Evolutionary conservation across 441 rosid genomes (phyloP).

Genomic region (Gossypium davidsonii): DNA sequence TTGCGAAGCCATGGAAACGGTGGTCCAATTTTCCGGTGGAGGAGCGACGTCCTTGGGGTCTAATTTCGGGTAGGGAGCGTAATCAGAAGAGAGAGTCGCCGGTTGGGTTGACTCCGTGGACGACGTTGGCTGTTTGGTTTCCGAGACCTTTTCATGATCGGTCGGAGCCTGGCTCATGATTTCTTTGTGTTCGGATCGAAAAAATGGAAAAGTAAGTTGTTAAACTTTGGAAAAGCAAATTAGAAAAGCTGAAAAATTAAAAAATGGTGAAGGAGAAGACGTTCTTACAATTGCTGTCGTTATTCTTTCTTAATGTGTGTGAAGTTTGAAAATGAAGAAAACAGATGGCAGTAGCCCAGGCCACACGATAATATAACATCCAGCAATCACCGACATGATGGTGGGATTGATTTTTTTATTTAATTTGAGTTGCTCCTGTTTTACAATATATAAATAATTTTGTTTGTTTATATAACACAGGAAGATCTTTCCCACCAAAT

Average conservation of each 20-base stretch:
- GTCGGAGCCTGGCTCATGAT: slow-evolving; percentile 19
- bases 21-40: slow-evolving; percentile 43
- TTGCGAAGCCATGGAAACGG: slow-evolving; percentile 23
- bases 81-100: slow-evolving; percentile 45
- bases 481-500: too few relatives aligned
- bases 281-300: too few relatives aligned
- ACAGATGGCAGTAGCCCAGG: neutral
- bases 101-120: slow-evolving; percentile 18
- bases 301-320: too few relatives aligned
- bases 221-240: neutral
- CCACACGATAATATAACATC: neutral
- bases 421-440: too few relatives aligned
- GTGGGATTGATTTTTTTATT: neutral
- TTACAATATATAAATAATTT: too few relatives aligned
- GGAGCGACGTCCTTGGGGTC: slow-evolving; percentile 68
- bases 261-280: neutral
- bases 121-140: slow-evolving; percentile 3
- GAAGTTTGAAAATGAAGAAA: neutral
- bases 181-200: neutral
- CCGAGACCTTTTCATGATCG: slow-evolving; percentile 10
- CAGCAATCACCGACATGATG: neutral
- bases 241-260: neutral
- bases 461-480: too few relatives aligned
- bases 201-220: neutral
- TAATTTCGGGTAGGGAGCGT: slow-evolving; percentile 82